A percentile compares a stretch with the other conserved stretches of the same genome.
Evolutionary conservation across 1,284 basidiomycete species (phyloP).

Genomic region (Porogramme epimiltina): DNA sequence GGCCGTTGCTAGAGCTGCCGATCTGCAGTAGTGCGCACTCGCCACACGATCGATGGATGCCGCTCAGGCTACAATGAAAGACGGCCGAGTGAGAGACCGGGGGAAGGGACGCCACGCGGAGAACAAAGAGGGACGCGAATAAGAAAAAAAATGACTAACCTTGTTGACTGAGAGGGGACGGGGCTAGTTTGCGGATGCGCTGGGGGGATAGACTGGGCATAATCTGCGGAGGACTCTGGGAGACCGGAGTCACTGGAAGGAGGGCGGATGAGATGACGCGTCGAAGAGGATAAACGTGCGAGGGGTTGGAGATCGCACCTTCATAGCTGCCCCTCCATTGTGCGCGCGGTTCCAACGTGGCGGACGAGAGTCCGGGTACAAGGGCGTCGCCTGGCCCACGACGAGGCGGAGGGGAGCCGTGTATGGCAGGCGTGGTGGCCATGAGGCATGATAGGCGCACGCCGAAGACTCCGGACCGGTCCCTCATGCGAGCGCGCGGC

Average conservation of each 20-base stretch:
- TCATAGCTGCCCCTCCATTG: slow-evolving; percentile 34
- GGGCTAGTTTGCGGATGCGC: slow-evolving; percentile 47
- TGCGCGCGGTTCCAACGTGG: slow-evolving; percentile 45
- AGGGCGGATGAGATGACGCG: slow-evolving; percentile 24
- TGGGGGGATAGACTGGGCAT: slow-evolving; percentile 70
- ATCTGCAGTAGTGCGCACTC: slow-evolving; percentile 13
- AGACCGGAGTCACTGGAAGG: slow-evolving; percentile 25
- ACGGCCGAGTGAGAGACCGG: slow-evolving; percentile 9
- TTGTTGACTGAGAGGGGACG: slow-evolving; percentile 33
- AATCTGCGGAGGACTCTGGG: slow-evolving; percentile 24
- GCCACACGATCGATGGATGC: slow-evolving; percentile 13
- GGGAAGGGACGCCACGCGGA: slow-evolving; percentile 4
- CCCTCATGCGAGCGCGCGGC: slow-evolving; percentile 10
- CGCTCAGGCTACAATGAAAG: slow-evolving; percentile 8
- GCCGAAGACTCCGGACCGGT: slow-evolving; percentile 22
- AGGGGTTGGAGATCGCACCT: slow-evolving; percentile 32
- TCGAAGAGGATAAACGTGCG: slow-evolving; percentile 32
- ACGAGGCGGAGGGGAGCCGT: slow-evolving; percentile 33
- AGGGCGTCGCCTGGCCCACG: slow-evolving; percentile 33
- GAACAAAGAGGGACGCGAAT: slow-evolving; percentile 16
- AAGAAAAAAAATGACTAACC: slow-evolving; percentile 33
- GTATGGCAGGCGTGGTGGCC: slow-evolving; percentile 38
- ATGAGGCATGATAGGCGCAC: slow-evolving; percentile 42
- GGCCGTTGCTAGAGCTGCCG: slow-evolving; percentile 13
- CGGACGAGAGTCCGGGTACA: slow-evolving; percentile 31